Conservation (phyloP, 2,329 filamentous ascomycete genomes). For the Emergomyces orientalis region DNA sequence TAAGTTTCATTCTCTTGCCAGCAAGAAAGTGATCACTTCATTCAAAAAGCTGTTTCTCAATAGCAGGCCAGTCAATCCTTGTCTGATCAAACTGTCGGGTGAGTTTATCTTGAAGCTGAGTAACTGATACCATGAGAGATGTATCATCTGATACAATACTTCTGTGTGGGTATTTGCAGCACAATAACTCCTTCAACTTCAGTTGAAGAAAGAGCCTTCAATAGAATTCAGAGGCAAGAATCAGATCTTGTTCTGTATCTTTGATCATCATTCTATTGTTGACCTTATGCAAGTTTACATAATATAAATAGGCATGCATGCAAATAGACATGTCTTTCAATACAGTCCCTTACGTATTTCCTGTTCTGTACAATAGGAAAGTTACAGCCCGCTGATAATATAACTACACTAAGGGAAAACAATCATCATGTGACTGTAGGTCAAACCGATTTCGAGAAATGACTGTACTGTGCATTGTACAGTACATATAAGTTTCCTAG, state of each 20-base stretch:
- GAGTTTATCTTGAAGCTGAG: slow-evolving; percentile 23
- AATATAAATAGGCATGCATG: too few relatives aligned
- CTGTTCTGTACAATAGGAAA: too few relatives aligned
- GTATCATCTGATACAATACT: slow-evolving; percentile 10
- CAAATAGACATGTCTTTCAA: too few relatives aligned
- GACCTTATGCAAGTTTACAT: too few relatives aligned
- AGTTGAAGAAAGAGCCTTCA: slow-evolving; percentile 11
- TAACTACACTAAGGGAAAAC: too few relatives aligned
- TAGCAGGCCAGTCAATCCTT: slow-evolving; percentile 23
- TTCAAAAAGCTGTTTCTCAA: slow-evolving; percentile 23
- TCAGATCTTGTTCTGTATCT: slow-evolving; percentile 15
- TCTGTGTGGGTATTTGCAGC: slow-evolving; percentile 6
- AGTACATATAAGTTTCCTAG: too few relatives aligned
- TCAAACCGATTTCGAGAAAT: too few relatives aligned
- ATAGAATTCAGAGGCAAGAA: slow-evolving; percentile 14
- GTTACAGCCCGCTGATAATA: too few relatives aligned
- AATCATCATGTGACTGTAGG: too few relatives aligned
- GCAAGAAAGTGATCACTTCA: slow-evolving; percentile 21
- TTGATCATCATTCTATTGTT: slow-evolving; percentile 15
- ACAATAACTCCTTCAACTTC: slow-evolving; percentile 13
- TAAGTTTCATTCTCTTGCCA: slow-evolving; percentile 25
- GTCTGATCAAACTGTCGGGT: slow-evolving; percentile 22
- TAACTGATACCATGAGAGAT: slow-evolving; percentile 20
- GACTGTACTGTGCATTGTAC: too few relatives aligned
- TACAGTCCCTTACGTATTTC: too few relatives aligned